Percentiles rank a stretch among this genome's conserved stretches.
phyloP scores from a whole-genome alignment of 2,329 filamentous ascomycete species.

The Trichoderma afroharzianum region DNA sequence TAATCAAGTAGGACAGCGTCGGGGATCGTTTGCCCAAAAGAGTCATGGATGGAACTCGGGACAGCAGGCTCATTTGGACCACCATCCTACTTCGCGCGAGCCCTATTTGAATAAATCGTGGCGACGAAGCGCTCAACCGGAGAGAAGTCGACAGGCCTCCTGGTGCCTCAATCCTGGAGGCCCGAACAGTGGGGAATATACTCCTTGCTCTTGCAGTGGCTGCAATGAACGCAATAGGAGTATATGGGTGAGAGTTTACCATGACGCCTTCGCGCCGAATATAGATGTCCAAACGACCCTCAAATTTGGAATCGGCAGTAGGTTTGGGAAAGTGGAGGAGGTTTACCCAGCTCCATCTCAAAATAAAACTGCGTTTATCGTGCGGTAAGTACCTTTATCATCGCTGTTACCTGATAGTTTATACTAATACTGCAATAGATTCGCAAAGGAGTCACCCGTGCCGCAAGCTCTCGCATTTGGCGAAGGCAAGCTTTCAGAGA shows the following conservation, averaged over 20 bases:
- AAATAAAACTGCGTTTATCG: slow-evolving; percentile 25
- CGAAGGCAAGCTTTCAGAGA: slow-evolving; percentile 25
- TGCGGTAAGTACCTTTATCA: slow-evolving; percentile 25
- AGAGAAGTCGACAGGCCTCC: not conserved
- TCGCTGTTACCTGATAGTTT: not conserved
- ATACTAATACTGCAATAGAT: slow-evolving; percentile 22
- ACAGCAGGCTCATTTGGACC: not conserved
- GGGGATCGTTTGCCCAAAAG: slow-evolving; percentile 12
- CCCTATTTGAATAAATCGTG: not conserved
- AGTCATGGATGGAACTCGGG: not conserved
- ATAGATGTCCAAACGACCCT: slow-evolving; percentile 29
- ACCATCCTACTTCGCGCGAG: not conserved
- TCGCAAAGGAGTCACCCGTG: slow-evolving; percentile 27
- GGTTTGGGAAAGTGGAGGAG: slow-evolving; percentile 32
- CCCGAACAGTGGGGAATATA: slow-evolving; percentile 24
- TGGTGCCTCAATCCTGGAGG: slow-evolving; percentile 25
- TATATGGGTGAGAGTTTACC: slow-evolving; percentile 26
- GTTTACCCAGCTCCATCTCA: slow-evolving; percentile 20
- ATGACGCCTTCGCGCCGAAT: not conserved
- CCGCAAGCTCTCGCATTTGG: slow-evolving; percentile 25
- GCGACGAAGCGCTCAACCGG: not conserved
- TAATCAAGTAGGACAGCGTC: not conserved
- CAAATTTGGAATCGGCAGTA: slow-evolving; percentile 27
- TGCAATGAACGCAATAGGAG: slow-evolving; percentile 32
- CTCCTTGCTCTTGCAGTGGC: slow-evolving; percentile 28